Percentiles rank a stretch among this genome's conserved stretches.
phyloP scores from a whole-genome alignment of 495 filamentous ascomycete species.

The Amniculicola lignicola region DNA sequence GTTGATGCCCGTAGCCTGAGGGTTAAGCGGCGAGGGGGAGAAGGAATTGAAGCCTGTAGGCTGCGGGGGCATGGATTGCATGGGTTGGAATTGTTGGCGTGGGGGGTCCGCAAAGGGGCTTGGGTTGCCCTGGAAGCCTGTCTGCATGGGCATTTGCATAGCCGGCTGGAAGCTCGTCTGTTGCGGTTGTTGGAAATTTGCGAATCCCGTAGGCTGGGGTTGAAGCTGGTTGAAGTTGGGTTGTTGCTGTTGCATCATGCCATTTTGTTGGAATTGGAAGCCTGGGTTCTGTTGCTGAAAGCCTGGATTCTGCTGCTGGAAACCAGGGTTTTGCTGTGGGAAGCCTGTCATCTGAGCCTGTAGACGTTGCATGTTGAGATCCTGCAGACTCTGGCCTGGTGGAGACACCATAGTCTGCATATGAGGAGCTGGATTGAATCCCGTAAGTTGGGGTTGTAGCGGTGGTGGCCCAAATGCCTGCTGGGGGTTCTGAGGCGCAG shows the following conservation, averaged over 20 bases:
- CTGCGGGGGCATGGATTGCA: slow-evolving; percentile 44
- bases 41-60: slow-evolving; percentile 42
- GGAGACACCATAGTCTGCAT: slow-evolving; percentile 53
- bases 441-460: slow-evolving; percentile 83
- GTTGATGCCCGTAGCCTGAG: slow-evolving; percentile 55
- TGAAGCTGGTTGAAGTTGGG: slow-evolving; percentile 25
- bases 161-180: slow-evolving; percentile 28
- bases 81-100: slow-evolving; percentile 55
- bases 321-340: slow-evolving; percentile 24
- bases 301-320: slow-evolving; percentile 29
- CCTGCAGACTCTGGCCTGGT: slow-evolving; percentile 71
- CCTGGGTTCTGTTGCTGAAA: slow-evolving; percentile 24
- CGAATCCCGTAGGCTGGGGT: slow-evolving; percentile 60
- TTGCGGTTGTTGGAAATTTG: slow-evolving; percentile 39
- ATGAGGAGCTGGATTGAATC: slow-evolving; percentile 52
- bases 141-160: slow-evolving; percentile 43
- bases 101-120: slow-evolving; percentile 58
- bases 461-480: slow-evolving; percentile 69
- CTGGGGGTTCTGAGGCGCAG: slow-evolving; percentile 82
- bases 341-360: slow-evolving; percentile 48
- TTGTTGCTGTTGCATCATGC: slow-evolving; percentile 31
- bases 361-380: slow-evolving; percentile 65
- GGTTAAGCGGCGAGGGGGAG: slow-evolving; percentile 43
- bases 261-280: slow-evolving; percentile 32
- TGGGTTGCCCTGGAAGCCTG: slow-evolving; percentile 48